A percentile compares a stretch with the other conserved stretches of the same genome.
Conservation (phyloP, 805 yeast genomes). For the Starmerella bacillaris region DNA sequence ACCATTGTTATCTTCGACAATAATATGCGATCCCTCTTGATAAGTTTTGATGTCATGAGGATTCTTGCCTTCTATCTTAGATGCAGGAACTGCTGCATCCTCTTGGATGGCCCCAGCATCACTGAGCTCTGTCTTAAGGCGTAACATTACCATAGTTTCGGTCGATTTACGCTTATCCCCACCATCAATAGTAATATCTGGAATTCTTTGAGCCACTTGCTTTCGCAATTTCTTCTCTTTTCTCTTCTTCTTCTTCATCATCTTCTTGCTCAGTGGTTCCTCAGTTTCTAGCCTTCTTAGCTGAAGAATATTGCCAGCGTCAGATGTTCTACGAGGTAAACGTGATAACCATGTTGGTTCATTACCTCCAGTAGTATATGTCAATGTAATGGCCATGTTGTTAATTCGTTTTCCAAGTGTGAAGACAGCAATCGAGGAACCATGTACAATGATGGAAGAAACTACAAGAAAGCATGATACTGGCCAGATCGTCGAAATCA, state of each 20-base stretch:
- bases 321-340: conserved; percentile 47
- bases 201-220: not conserved
- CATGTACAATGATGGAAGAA: conserved; percentile 74
- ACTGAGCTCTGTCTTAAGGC: conserved; percentile 11
- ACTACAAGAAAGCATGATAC: conserved; percentile 62
- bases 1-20: conserved; percentile 72
- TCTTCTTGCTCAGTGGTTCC: conserved; percentile 20
- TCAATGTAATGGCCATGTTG: conserved; percentile 81
- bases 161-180: not conserved
- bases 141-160: conserved; percentile 6
- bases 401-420: conserved; percentile 72
- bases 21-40: conserved; percentile 50
- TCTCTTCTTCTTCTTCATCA: conserved; percentile 1
- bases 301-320: conserved; percentile 53
- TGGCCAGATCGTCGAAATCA: conserved; percentile 62
- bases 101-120: conserved; percentile 10
- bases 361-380: conserved; percentile 45
- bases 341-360: conserved; percentile 69
- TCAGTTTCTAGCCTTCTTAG: conserved; percentile 65
- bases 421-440: conserved; percentile 68
- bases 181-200: not conserved
- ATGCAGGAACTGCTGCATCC: conserved; percentile 11
- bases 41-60: conserved; percentile 29
- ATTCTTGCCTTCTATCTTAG: conserved; percentile 13
- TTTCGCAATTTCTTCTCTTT: not conserved